A percentile compares a stretch with the other conserved stretches of the same genome.
These are phyloP conservation scores for Salicornia ramosissima DNA, from an alignment of 148 eudicot species.

Conservation along the genomic window DNA sequence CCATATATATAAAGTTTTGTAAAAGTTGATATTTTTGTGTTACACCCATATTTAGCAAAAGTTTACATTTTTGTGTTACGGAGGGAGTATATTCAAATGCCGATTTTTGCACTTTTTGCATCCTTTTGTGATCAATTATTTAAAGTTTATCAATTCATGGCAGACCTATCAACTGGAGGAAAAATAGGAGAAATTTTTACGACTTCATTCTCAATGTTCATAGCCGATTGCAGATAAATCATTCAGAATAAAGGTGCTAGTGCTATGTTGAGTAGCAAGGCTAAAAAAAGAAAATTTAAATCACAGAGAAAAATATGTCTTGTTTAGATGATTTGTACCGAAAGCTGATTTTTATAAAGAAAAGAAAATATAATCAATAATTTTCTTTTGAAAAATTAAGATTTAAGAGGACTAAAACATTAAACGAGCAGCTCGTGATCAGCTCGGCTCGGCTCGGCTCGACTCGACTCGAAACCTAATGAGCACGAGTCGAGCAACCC, in stretches of 20 bases:
- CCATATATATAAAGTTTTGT: too few relatives aligned
- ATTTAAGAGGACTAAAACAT: too few relatives aligned
- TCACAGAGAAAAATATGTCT: neutral
- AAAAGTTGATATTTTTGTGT: neutral
- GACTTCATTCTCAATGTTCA: slow-evolving; percentile 96
- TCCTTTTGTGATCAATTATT: neutral
- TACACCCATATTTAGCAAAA: too few relatives aligned
- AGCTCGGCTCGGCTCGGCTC: too few relatives aligned
- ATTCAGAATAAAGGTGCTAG: neutral
- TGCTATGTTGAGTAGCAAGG: neutral
- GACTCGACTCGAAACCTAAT: too few relatives aligned
- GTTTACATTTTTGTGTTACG: too few relatives aligned
- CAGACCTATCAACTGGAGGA: slow-evolving; percentile 92
- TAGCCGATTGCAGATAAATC: slow-evolving; percentile 64
- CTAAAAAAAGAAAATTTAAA: neutral
- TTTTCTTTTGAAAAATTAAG: too few relatives aligned
- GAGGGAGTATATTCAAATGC: neutral
- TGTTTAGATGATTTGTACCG: neutral
- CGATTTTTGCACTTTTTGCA: neutral
- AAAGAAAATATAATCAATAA: too few relatives aligned
- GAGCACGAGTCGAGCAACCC: too few relatives aligned
- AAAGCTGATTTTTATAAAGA: too few relatives aligned
- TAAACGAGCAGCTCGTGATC: too few relatives aligned
- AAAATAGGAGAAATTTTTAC: slow-evolving; percentile 88
- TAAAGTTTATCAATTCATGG: slow-evolving; percentile 5